phyloP scores from a whole-genome alignment of 192 early-diverging fungal genomes.

The Coemansia javaensis region DNA sequence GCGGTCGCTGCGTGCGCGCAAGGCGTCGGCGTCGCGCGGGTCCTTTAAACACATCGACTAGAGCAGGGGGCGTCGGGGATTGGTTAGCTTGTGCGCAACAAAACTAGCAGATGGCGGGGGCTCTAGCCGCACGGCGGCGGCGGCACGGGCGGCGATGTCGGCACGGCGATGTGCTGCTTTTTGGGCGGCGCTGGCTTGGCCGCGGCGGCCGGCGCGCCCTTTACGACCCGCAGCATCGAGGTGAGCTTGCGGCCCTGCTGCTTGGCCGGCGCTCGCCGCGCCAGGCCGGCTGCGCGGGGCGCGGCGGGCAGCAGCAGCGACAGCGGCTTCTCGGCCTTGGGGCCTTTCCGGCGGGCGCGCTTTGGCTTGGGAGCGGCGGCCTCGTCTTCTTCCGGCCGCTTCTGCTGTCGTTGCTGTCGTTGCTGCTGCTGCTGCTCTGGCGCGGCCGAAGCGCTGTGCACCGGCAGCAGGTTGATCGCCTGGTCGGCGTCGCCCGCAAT shows the following conservation, averaged over 20 bases:
- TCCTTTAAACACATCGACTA: constrained; percentile 26
- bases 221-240: constrained; percentile 42
- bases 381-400: neutral
- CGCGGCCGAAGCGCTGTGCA: neutral
- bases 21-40: constrained; percentile 17
- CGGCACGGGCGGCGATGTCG: constrained; percentile 14
- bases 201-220: neutral
- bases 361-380: neutral
- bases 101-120: neutral
- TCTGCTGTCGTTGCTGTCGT: too few species aligned
- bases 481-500: constrained; percentile 42
- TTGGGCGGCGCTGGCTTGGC: constrained; percentile 2
- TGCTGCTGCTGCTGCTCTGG: neutral
- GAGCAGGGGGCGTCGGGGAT: neutral
- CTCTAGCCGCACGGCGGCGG: constrained; percentile 2
- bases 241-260: constrained; percentile 19
- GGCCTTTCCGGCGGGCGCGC: neutral
- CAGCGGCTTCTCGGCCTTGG: neutral
- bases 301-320: neutral
- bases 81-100: neutral
- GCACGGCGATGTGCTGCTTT: constrained; percentile 1
- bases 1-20: constrained; percentile 9
- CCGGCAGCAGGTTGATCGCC: constrained; percentile 22
- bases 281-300: neutral
- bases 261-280: constrained; percentile 1